Percentiles rank a stretch among this genome's conserved stretches.
Conservation (phyloP, 192 early-diverging fungal genomes). For the Gonapodya sp. region DNA sequence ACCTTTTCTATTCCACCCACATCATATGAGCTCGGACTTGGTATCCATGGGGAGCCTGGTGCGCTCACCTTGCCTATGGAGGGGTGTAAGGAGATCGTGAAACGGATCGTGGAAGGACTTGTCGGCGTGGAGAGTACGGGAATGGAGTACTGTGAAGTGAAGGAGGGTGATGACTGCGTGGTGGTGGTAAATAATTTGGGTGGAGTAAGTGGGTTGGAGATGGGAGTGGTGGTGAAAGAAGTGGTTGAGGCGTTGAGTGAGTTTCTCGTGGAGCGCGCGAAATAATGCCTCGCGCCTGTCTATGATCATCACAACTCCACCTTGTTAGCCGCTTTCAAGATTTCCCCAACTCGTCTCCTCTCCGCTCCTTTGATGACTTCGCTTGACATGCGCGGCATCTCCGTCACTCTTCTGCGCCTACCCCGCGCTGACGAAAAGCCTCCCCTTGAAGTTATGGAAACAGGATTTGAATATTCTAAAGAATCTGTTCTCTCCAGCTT, state of each 20-base stretch:
- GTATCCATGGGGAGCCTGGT: constrained; percentile 82
- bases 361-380: constrained; percentile 69
- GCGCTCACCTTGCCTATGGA: constrained; percentile 38
- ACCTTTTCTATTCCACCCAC: constrained; percentile 43
- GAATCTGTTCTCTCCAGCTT: constrained; percentile 29
- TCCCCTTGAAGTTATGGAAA: background rate
- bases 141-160: constrained; percentile 17
- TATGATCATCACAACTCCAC: too few relatives aligned
- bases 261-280: too few relatives aligned
- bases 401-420: constrained; percentile 56
- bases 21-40: constrained; percentile 61
- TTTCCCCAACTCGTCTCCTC: constrained; percentile 38
- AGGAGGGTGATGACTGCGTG: constrained; percentile 29
- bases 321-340: constrained; percentile 27
- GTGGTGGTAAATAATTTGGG: constrained; percentile 82
- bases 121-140: constrained; percentile 25
- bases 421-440: constrained; percentile 26
- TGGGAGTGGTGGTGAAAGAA: constrained; percentile 58
- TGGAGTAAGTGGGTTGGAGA: constrained; percentile 59
- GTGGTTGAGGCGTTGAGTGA: constrained; percentile 38
- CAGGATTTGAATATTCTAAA: background rate
- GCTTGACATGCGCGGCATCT: constrained; percentile 71
- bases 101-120: constrained; percentile 35
- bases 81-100: constrained; percentile 36
- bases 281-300: too few relatives aligned